Conservation (phyloP, 805 yeast species). For the Hyphopichia homilentoma region DNA sequence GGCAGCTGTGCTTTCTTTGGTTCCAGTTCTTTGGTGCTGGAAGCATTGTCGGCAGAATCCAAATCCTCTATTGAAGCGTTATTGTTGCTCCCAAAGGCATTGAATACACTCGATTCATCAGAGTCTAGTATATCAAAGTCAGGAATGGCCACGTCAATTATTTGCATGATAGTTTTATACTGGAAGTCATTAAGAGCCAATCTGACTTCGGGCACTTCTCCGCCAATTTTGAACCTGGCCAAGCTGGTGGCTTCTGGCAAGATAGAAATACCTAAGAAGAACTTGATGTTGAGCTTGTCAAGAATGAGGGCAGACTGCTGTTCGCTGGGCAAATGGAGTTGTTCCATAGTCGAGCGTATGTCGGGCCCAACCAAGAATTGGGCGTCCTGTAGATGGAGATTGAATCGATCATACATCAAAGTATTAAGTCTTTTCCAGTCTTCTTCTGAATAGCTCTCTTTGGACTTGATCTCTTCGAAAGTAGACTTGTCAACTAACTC, state of each 20-base stretch:
- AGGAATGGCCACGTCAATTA: constrained; percentile 71
- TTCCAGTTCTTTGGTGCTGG: constrained; percentile 1
- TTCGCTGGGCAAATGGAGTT: constrained; percentile 47
- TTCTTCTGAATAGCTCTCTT: constrained; percentile 51
- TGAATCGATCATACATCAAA: constrained; percentile 87
- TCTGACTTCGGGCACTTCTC: constrained; percentile 67
- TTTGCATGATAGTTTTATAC: constrained; percentile 80
- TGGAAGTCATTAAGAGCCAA: constrained; percentile 84
- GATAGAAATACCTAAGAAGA: constrained; percentile 78
- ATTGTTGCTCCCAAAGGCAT: constrained; percentile 24
- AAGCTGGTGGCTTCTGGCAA: constrained; percentile 74
- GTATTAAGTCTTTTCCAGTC: constrained; percentile 77
- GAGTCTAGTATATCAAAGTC: constrained; percentile 29
- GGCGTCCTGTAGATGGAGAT: constrained; percentile 73
- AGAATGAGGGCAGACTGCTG: constrained; percentile 56
- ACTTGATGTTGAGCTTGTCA: constrained; percentile 70
- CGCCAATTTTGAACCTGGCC: constrained; percentile 70
- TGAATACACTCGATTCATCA: constrained; percentile 31
- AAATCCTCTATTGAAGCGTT: constrained; percentile 5
- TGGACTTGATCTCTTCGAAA: constrained; percentile 64
- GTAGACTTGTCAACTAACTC: constrained; percentile 71
- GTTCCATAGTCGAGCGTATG: constrained; percentile 72
- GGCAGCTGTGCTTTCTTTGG: constrained; percentile 3
- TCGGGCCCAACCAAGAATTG: constrained; percentile 85
- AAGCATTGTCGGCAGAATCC: constrained; percentile 5